Conservation (phyloP, 2,329 filamentous ascomycete species). For the Penicillium rolfsii region DNA sequence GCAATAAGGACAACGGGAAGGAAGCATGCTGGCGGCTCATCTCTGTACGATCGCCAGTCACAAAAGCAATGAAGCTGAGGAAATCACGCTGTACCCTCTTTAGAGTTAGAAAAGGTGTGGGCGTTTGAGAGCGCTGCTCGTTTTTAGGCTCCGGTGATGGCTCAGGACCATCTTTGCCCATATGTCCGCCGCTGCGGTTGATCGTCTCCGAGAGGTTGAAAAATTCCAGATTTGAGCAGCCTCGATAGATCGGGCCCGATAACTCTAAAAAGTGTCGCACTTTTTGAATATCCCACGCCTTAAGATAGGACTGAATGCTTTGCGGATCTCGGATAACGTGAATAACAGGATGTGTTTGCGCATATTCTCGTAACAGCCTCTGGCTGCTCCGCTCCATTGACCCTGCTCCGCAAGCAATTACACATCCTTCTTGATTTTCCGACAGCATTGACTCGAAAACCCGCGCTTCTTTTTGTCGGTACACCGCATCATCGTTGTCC, state of each 20-base stretch:
- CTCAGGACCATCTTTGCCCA: constrained; percentile 29
- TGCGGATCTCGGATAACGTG: constrained; percentile 68
- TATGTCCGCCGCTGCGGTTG: constrained; percentile 29
- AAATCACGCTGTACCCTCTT: constrained; percentile 72
- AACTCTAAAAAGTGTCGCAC: constrained; percentile 61
- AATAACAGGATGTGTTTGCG: constrained; percentile 68
- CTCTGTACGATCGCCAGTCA: constrained; percentile 49
- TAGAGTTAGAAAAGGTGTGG: constrained; percentile 66
- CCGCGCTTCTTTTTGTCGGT: constrained; percentile 65
- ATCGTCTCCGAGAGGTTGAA: constrained; percentile 69
- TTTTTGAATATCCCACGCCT: constrained; percentile 58
- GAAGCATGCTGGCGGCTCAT: constrained; percentile 44
- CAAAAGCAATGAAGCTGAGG: constrained; percentile 67
- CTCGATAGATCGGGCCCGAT: constrained; percentile 58
- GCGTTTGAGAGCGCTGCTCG: constrained; percentile 44
- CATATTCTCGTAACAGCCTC: constrained; percentile 63
- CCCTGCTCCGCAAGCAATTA: constrained; percentile 72
- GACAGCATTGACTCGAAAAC: constrained; percentile 64
- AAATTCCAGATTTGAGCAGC: constrained; percentile 74
- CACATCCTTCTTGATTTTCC: constrained; percentile 61
- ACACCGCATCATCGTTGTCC: constrained; percentile 62
- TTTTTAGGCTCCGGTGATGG: constrained; percentile 35
- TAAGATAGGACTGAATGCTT: constrained; percentile 67
- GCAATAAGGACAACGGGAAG: constrained; percentile 66
- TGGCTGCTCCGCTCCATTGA: constrained; percentile 69